Base-by-base conservation (phyloP, 768 basidiomycete genomes). In the Phaffia australis region DNA sequence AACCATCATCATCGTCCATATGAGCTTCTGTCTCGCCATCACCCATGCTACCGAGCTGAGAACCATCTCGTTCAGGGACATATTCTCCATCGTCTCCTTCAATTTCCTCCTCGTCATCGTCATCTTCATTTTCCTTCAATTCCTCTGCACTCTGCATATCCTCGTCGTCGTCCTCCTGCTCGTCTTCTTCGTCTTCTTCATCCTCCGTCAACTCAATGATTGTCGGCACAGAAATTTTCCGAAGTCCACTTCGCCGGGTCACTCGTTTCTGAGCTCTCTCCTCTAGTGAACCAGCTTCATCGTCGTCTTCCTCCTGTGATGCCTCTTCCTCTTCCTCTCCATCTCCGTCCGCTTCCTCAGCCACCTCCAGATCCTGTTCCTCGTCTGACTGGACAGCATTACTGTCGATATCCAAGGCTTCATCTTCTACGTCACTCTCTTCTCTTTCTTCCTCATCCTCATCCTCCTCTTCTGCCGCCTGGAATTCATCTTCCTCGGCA, bases 401-500 rank as follows among this genome's bases (percentile, higher is more conserved):
- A 1, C 51, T 46, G 32, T 66, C 65, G 42, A 48, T 47, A 1
- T 21, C 19, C 51, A 47, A 42, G 46, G 59, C 59, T 32, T 29
- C 29, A 7, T 60, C 51, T 23, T 61, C 42, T 2, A 6, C 46
- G 1, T 29, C 51, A 35, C 56, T 60, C 14, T 49, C 47, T 27
- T 62, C 65, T 25, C 35, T 32, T 7, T 60, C 59, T 32, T 61
- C 42, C 7, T 19, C 46, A 4, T 48, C 51, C 35, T 61, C 65
- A 19, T 49, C 29, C 46, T 62, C 65, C 35, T 66, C 65, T 25
- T 66, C 65, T 54, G 29, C 32, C 15, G 65, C 55, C 16, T 30
- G 30, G 27, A 61, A 25, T 18, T 32, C 57, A n/a, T 23, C 25
- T 21, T 47, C 57, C 21, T 59, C 57, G 19, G n/a, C 19, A 21